phyloP scores from a whole-genome alignment of 2,329 filamentous ascomycete species.

The Aciculosporium take region DNA sequence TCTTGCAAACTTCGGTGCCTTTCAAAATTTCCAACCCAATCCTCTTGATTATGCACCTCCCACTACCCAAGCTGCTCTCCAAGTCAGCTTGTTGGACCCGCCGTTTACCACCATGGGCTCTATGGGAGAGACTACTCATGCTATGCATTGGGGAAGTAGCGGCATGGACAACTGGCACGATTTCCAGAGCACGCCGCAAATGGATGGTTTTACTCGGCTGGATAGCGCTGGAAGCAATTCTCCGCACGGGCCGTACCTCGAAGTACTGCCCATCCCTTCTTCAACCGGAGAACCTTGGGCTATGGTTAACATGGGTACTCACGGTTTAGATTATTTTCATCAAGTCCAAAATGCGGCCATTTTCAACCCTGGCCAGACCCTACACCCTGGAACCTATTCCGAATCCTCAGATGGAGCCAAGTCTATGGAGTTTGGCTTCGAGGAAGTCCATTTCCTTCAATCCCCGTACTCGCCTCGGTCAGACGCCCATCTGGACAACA shows the following conservation, averaged over 20 bases:
- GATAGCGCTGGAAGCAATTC: conserved; percentile 31
- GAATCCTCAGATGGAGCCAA: conserved; percentile 65
- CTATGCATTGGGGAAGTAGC: conserved; percentile 43
- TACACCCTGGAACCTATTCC: conserved; percentile 77
- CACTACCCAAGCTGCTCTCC: conserved; percentile 49
- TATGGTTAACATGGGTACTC: conserved; percentile 60
- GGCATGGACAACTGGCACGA: conserved; percentile 68
- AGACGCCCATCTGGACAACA: conserved; percentile 35
- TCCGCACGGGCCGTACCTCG: conserved; percentile 48
- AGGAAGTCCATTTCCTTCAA: conserved; percentile 62
- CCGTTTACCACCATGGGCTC: conserved; percentile 45
- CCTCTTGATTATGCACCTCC: conserved; percentile 47
- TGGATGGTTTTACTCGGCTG: conserved; percentile 30
- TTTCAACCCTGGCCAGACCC: conserved; percentile 81
- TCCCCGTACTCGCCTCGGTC: conserved; percentile 75
- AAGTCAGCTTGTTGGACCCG: conserved; percentile 48
- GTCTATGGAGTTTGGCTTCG: conserved; percentile 59
- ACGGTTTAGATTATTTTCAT: conserved; percentile 47
- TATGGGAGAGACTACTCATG: conserved; percentile 39
- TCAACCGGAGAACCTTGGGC: conserved; percentile 83
- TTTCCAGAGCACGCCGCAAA: conserved; percentile 48
- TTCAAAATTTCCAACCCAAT: conserved; percentile 38
- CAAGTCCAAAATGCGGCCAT: conserved; percentile 49
- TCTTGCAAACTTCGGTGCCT: conserved; percentile 41
- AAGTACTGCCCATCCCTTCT: conserved; percentile 67